Conservation (phyloP, 805 yeast genomes). For the Pichia kluyveri region DNA sequence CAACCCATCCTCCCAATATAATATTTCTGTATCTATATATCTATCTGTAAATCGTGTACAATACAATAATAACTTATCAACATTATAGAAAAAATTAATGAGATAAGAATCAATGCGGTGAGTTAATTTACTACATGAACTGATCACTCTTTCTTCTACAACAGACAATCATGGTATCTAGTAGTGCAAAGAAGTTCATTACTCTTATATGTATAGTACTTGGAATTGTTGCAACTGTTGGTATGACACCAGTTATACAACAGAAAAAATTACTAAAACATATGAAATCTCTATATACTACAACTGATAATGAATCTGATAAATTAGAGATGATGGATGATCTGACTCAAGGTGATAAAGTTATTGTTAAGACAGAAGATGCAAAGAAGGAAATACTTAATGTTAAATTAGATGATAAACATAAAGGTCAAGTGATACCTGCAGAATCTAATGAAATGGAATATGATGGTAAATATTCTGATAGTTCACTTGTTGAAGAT, state of each 20-base stretch:
- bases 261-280: not conserved
- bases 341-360: conserved; percentile 2
- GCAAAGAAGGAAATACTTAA: not conserved
- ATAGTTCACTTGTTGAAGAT: not conserved
- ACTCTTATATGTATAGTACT: conserved; percentile 1
- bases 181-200: conserved; percentile 3
- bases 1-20: conserved; percentile 36
- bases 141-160: too few relatives aligned
- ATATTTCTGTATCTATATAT: too few relatives aligned
- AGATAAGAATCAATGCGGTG: too few relatives aligned
- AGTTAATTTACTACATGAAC: too few relatives aligned
- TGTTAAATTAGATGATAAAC: not conserved
- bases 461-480: not conserved
- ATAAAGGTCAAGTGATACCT: conserved; percentile 2
- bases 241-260: conserved; percentile 9
- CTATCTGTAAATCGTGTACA: not conserved
- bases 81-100: too few relatives aligned
- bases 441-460: not conserved
- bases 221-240: conserved; percentile 5
- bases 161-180: conserved; percentile 1
- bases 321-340: not conserved
- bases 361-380: conserved; percentile 3
- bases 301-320: not conserved
- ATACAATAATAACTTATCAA: too few relatives aligned
- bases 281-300: not conserved